Conservation (phyloP, 257 asterid species). For the Rauvolfia tetraphylla region DNA sequence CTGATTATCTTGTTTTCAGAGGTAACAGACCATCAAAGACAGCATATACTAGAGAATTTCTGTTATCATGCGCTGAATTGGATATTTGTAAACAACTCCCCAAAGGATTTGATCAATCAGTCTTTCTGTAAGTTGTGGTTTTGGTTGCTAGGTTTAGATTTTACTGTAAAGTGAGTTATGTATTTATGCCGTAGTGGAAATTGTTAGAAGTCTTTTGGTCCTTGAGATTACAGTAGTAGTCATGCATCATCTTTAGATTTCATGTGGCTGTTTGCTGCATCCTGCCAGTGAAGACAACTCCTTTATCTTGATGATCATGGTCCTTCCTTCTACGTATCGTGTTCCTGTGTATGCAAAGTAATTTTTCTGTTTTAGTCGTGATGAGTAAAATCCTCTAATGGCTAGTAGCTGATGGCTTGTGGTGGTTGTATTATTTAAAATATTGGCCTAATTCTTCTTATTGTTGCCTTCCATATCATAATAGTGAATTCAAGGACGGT, state of each 20-base stretch:
- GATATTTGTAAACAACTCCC: conserved; percentile 35
- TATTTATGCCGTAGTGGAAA: not conserved
- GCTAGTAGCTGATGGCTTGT: not conserved
- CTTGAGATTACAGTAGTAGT: not conserved
- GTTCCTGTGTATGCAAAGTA: not conserved
- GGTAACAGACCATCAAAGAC: conserved; percentile 9
- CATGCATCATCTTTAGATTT: not conserved
- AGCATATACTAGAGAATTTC: conserved; percentile 25
- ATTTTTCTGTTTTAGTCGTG: not conserved
- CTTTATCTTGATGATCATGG: not conserved
- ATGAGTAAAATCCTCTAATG: not conserved
- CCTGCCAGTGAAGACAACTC: not conserved
- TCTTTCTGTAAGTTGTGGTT: conserved; percentile 29
- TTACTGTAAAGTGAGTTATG: not conserved
- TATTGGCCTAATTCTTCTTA: not conserved
- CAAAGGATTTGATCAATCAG: conserved; percentile 30
- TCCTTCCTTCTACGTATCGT: not conserved
- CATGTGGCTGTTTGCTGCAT: not conserved
- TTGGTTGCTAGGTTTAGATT: conserved; percentile 8
- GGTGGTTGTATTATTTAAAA: not conserved
- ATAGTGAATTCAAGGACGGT: conserved; percentile 35
- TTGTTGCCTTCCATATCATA: not conserved
- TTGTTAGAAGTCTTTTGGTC: not conserved
- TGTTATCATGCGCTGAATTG: conserved; percentile 33
- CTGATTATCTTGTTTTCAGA: not conserved